phyloP scores from a whole-genome alignment of 2,329 filamentous ascomycete genomes.

The Aspergillus sclerotialis region DNA sequence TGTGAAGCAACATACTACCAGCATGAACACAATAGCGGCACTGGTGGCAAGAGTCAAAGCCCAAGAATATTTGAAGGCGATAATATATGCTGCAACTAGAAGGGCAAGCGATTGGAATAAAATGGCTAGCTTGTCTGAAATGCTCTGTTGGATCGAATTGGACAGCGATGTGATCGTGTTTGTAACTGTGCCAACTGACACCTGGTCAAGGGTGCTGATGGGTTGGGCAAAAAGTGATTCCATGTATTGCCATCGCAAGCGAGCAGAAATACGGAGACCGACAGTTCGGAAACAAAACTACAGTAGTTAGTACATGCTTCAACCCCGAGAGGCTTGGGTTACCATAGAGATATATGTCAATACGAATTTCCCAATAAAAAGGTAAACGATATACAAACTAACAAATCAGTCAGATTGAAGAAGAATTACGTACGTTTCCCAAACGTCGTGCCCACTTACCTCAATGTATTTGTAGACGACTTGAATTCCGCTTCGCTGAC shows the following conservation, averaged over 20 bases:
- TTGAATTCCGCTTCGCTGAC: constrained; percentile 45
- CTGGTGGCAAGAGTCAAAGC: constrained; percentile 46
- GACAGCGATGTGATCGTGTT: constrained; percentile 47
- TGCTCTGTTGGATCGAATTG: constrained; percentile 48
- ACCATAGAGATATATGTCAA: constrained; percentile 52
- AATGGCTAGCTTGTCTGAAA: constrained; percentile 46
- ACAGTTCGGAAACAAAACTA: constrained; percentile 44
- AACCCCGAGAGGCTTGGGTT: constrained; percentile 10
- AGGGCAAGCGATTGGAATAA: constrained; percentile 38
- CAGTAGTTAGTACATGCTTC: constrained; percentile 1
- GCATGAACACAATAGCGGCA: constrained; percentile 39
- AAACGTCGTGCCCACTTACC: constrained; percentile 1
- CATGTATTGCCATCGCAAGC: constrained; percentile 45
- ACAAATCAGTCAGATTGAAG: not conserved
- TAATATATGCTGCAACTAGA: constrained; percentile 40
- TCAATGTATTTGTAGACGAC: constrained; percentile 39
- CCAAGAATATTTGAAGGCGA: constrained; percentile 49
- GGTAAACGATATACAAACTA: constrained; percentile 52
- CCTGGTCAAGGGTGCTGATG: constrained; percentile 43
- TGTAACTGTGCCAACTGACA: constrained; percentile 45
- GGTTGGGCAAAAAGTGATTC: constrained; percentile 44
- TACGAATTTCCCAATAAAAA: constrained; percentile 50
- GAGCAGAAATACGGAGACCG: constrained; percentile 45
- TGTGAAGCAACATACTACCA: constrained; percentile 23
- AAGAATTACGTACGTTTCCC: no score